Conservation (phyloP, 1,284 basidiomycete genomes). For the Melampsora americana region DNA sequence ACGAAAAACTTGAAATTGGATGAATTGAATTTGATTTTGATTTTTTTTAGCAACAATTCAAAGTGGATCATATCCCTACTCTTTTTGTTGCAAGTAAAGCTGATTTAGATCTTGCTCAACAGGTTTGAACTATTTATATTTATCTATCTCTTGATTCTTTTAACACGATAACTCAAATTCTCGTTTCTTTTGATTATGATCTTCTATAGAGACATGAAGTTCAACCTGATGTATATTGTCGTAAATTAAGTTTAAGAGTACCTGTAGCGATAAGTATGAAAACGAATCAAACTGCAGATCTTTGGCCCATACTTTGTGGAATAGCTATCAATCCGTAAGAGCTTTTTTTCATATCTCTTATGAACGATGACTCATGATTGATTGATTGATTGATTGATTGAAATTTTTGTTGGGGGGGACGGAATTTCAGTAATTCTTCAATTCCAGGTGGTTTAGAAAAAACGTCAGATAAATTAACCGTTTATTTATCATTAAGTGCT, state of each 20-base stretch:
- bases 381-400: too few species aligned
- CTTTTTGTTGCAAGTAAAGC: constrained; percentile 98
- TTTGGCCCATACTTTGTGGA: constrained; percentile 77
- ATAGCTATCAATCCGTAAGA: constrained; percentile 80
- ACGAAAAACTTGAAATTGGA: too few species aligned
- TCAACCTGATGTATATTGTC: constrained; percentile 93
- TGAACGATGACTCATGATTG: too few species aligned
- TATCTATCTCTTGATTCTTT: neutral
- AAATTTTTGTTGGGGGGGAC: neutral
- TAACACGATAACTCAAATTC: too few species aligned
- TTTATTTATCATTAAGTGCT: constrained; percentile 36
- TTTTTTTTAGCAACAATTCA: constrained; percentile 91
- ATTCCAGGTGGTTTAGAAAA: constrained; percentile 42
- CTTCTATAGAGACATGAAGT: constrained; percentile 98
- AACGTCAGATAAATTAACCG: constrained; percentile 24
- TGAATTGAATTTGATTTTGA: neutral
- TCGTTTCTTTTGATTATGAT: too few species aligned
- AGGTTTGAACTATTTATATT: constrained; percentile 59
- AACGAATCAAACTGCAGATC: constrained; percentile 78
- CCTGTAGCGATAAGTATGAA: constrained; percentile 87
- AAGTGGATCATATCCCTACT: constrained; percentile 84
- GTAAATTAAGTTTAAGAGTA: constrained; percentile 75
- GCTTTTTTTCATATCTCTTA: too few species aligned
- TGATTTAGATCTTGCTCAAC: constrained; percentile 89
- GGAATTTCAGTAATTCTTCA: constrained; percentile 34